Evolutionary conservation across 441 rosid genomes (phyloP), one percentile per base, ranked within the genome.

Genomic region (Pelargonium cotyledonis): DNA sequence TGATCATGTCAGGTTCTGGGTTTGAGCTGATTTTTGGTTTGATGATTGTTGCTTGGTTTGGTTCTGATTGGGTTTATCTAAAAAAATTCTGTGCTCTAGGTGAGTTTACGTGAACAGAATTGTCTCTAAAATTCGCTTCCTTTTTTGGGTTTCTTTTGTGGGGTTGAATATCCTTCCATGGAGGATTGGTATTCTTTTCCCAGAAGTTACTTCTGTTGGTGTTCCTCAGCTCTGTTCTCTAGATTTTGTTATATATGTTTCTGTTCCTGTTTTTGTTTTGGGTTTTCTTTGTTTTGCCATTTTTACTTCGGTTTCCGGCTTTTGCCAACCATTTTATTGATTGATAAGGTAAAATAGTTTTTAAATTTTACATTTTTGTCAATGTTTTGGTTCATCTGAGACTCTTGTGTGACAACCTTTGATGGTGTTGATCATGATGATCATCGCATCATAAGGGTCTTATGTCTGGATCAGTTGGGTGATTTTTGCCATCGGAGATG

Each of bases 51-150:
- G 31, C 31, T 26, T 26, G 31, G 31, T 26, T 75, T 46, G 29
- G 61, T 67, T 40, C 76, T 72, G 63, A 80, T 77, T 79, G 67
- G 77, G 89, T 85, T 83, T 80, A 80, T 66, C 65, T 72, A 76
- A 65, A 67, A 47, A 72, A 72, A 68, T 70, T 72, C 68, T 83
- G 69, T 76, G 73, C 51, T 74, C 70, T 47, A 75, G 60, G 51
- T 75, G 80, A 80, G 84, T 70, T 89, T 89, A 80, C 89, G 87
- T 87, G 83, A 85, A 75, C 72, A 80, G 77, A 57, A 78, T 66
- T 83, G 74, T 78, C 79, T 81, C 73, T 76, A 72, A 70, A 81
- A 79, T 83, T 75, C 75, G 5, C 66, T 83, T 80, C 75, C 18
- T 78, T 70, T 80, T 80, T 68, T 75, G 75, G 78, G 57, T 75